Conservation (phyloP, 2,329 filamentous ascomycete genomes). For the Mariannaea sp. region DNA sequence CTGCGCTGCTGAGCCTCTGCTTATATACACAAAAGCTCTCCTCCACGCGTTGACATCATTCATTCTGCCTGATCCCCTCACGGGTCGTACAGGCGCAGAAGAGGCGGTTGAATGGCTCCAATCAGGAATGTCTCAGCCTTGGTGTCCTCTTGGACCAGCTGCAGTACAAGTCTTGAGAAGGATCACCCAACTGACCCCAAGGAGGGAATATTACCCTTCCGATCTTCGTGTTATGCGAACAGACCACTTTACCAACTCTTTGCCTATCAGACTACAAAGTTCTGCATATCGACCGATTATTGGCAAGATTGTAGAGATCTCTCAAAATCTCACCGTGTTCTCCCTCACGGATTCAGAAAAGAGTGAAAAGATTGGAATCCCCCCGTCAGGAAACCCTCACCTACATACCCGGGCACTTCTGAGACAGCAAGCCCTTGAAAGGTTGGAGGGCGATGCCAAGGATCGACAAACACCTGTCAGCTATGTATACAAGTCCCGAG, state of each 20-base stretch:
- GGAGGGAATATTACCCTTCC: conserved; percentile 44
- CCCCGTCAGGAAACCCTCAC: conserved; percentile 22
- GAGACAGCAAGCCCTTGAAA: conserved; percentile 26
- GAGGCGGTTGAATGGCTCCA: conserved; percentile 57
- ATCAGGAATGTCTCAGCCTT: conserved; percentile 57
- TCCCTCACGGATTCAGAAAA: conserved; percentile 15
- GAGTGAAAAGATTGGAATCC: conserved; percentile 9
- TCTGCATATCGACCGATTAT: conserved; percentile 43
- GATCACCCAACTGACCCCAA: conserved; percentile 37
- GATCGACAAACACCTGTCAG: conserved; percentile 13
- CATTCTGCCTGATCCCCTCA: conserved; percentile 61
- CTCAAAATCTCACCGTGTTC: conserved; percentile 35
- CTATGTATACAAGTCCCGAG: conserved; percentile 24
- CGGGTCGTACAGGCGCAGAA: conserved; percentile 62
- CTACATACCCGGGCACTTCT: conserved; percentile 25
- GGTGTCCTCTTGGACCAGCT: conserved; percentile 42
- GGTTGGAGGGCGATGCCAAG: conserved; percentile 15
- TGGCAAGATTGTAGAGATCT: conserved; percentile 38
- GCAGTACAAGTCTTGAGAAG: conserved; percentile 12
- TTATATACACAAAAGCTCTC: conserved; percentile 61
- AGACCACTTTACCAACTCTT: conserved; percentile 37
- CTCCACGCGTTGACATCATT: conserved; percentile 67
- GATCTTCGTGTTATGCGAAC: conserved; percentile 43
- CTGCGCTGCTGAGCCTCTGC: conserved; percentile 59
- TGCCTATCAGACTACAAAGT: conserved; percentile 42